Evolutionary conservation across 2,329 filamentous ascomycete species (phyloP).

Genomic region (Pseudogymnoascus sp.): DNA sequence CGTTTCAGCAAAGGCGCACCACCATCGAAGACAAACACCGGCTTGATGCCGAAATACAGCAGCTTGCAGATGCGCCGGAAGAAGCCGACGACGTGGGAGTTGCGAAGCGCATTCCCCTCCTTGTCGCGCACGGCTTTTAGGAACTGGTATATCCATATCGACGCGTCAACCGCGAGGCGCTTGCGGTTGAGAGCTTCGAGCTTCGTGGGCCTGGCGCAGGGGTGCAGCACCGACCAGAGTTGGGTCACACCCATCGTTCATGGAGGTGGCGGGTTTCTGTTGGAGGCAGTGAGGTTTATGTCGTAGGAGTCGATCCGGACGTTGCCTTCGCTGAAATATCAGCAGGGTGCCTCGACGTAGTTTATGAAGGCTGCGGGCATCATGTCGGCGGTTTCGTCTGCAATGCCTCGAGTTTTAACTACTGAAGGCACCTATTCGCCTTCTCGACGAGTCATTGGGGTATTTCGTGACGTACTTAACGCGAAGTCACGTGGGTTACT

Average conservation of each 20-base stretch:
- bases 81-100: conserved; percentile 94
- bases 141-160: conserved; percentile 99
- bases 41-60: conserved; percentile 90
- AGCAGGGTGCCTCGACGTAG: background rate
- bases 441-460: conserved; percentile 6
- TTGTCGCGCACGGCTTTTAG: conserved; percentile 98
- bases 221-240: conserved; percentile 93
- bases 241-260: conserved; percentile 86
- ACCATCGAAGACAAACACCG: conserved; percentile 96
- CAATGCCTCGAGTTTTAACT: background rate
- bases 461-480: conserved; percentile 2
- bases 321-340: background rate
- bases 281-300: background rate
- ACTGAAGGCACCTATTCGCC: conserved; percentile 2
- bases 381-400: background rate
- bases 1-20: conserved; percentile 86
- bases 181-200: conserved; percentile 94
- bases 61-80: conserved; percentile 98
- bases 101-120: conserved; percentile 91
- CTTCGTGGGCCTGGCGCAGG: conserved; percentile 90
- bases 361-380: background rate
- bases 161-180: conserved; percentile 92
- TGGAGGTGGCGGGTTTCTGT: background rate
- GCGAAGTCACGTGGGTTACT: background rate
- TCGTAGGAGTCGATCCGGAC: background rate